Conservation (phyloP, 495 filamentous ascomycete species). For the Penicillium flavigenum region DNA sequence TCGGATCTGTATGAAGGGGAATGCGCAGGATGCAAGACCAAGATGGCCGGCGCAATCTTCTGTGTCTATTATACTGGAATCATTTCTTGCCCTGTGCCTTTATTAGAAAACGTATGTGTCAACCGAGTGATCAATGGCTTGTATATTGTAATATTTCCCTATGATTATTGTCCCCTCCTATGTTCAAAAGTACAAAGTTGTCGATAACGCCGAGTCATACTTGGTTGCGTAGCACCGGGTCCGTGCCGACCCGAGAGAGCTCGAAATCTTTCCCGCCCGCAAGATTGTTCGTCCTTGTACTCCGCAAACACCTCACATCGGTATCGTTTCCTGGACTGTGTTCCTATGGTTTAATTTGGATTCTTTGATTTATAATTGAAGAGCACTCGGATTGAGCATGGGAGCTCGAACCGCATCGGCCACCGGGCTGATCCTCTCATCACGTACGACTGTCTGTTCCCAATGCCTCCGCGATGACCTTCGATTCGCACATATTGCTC, state of each 20-base stretch:
- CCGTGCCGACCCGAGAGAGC: constrained; percentile 35
- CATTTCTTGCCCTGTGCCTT: constrained; percentile 12
- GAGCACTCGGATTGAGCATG: constrained; percentile 35
- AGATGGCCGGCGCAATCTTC: constrained; percentile 32
- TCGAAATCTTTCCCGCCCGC: constrained; percentile 34
- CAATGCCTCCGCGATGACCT: constrained; percentile 50
- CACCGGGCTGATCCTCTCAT: constrained; percentile 41
- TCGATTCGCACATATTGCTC: constrained; percentile 21
- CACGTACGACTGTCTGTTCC: constrained; percentile 43
- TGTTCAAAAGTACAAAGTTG: not conserved
- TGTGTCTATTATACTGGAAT: constrained; percentile 34
- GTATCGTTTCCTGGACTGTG: not conserved
- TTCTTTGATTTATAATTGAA: constrained; percentile 1
- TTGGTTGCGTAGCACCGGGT: constrained; percentile 24
- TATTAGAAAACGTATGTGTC: not conserved
- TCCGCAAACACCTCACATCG: constrained; percentile 9
- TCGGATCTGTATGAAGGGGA: constrained; percentile 35
- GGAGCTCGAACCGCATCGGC: constrained; percentile 43
- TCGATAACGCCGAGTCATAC: not conserved
- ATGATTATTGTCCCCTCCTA: not conserved
- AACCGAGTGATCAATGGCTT: not conserved
- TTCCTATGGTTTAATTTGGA: constrained; percentile 16
- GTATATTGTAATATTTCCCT: not conserved
- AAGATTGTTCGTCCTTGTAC: constrained; percentile 23
- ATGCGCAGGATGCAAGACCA: constrained; percentile 33